Percentiles rank a stretch among this genome's conserved stretches.
Conservation (phyloP, 176 grass and related monocot genomes). For the Oryza longistaminata region DNA sequence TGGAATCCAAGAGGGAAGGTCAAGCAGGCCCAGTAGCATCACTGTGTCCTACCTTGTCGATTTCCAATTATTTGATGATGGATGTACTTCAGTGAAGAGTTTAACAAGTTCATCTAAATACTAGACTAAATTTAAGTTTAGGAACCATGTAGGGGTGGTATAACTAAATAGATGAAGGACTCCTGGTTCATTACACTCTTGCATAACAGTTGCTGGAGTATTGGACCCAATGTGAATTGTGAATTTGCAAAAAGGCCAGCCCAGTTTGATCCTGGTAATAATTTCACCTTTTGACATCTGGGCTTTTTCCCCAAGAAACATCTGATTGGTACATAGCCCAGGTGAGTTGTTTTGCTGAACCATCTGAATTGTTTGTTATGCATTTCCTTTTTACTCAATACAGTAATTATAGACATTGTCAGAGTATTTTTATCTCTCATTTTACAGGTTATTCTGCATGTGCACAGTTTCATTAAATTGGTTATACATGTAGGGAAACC, state of each 20-base stretch:
- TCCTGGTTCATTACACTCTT: not conserved
- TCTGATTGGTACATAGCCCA: not conserved
- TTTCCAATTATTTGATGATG: not conserved
- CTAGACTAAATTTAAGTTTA: not conserved
- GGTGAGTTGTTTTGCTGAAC: not conserved
- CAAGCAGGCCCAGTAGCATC: not conserved
- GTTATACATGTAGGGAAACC: slow-evolving; percentile 63
- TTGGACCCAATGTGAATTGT: not conserved
- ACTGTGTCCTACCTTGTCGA: not conserved
- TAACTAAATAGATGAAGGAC: not conserved
- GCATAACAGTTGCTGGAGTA: not conserved
- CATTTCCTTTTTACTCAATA: not conserved
- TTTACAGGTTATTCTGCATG: slow-evolving; percentile 7
- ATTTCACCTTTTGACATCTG: slow-evolving; percentile 3
- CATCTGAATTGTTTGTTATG: not conserved
- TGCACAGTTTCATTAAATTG: not conserved
- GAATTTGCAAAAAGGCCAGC: slow-evolving; percentile 2
- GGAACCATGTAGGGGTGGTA: not conserved
- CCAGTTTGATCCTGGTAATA: not conserved
- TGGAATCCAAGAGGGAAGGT: not conserved
- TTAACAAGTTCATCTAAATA: not conserved
- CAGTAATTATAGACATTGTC: not conserved
- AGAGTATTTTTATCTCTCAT: not conserved
- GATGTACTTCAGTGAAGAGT: slow-evolving; percentile 4
- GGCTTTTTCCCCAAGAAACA: not conserved